Conservation (phyloP, 2,329 filamentous ascomycete species). For the Hymenoscyphus salicellus region DNA sequence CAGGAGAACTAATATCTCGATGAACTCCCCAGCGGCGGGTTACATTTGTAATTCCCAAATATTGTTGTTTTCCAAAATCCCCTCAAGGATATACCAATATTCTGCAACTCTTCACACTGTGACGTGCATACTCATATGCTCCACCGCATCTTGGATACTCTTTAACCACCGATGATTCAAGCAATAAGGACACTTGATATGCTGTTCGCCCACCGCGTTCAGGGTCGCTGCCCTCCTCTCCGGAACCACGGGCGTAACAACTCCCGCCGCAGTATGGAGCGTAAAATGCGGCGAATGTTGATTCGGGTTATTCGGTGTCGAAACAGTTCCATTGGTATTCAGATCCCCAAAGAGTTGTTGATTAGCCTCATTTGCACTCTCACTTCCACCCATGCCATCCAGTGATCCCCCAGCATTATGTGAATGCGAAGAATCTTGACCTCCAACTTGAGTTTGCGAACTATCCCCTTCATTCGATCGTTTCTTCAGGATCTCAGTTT, state of each 20-base stretch:
- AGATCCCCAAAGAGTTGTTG: constrained; percentile 24
- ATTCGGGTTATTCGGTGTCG: constrained; percentile 10
- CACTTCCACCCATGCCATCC: constrained; percentile 27
- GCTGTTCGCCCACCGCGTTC: constrained; percentile 30
- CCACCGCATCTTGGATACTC: constrained; percentile 36
- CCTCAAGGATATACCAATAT: neutral
- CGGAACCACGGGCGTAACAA: constrained; percentile 29
- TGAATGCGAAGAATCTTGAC: constrained; percentile 6
- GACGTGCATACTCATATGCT: constrained; percentile 38
- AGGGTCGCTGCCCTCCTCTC: constrained; percentile 23
- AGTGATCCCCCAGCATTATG: constrained; percentile 5
- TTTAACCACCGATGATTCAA: constrained; percentile 35
- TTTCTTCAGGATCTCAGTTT: constrained; percentile 36
- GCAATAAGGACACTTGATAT: constrained; percentile 35
- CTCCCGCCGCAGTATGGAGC: constrained; percentile 30
- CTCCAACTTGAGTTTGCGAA: neutral
- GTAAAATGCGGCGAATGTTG: constrained; percentile 25
- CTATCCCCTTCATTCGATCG: constrained; percentile 13
- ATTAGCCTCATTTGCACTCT: constrained; percentile 21
- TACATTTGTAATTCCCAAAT: neutral
- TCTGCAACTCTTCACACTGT: constrained; percentile 23
- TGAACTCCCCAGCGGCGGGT: neutral
- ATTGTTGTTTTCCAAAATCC: neutral
- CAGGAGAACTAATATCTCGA: neutral
- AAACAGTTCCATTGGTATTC: constrained; percentile 10